phyloP scores from a whole-genome alignment of 352 stramenopile genomes.

The Phytophthora macrochlamydospora region DNA sequence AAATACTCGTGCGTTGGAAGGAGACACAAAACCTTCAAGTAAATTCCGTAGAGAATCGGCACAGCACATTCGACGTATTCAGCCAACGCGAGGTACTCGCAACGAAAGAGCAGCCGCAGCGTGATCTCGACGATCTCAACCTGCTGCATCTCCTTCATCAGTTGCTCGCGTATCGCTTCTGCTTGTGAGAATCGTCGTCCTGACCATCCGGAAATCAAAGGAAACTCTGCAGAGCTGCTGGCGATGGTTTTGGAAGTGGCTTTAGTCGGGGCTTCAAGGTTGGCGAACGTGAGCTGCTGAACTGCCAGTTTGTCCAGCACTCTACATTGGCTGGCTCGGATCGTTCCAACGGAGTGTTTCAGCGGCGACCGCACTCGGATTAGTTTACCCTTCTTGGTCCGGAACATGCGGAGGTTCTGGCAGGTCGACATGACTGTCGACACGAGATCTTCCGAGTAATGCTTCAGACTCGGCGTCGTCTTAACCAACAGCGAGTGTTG shows the following conservation, averaged over 20 bases:
- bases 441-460: background rate
- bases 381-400: conserved; percentile 5
- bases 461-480: background rate
- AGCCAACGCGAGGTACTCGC: conserved; percentile 13
- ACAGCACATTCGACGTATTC: conserved; percentile 36
- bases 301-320: conserved; percentile 14
- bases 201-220: no score
- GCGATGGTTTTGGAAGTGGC: background rate
- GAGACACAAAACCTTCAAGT: conserved; percentile 14
- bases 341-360: background rate
- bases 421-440: conserved; percentile 5
- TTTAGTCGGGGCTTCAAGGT: background rate
- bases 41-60: conserved; percentile 29
- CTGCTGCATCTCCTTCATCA: conserved; percentile 2
- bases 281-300: conserved; percentile 3
- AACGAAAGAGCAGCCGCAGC: conserved; percentile 9
- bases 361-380: conserved; percentile 18
- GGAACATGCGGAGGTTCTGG: conserved; percentile 5
- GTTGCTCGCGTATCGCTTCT: no score
- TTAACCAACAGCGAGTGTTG: background rate
- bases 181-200: no score
- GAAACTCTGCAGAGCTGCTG: no score
- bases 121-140: conserved; percentile 14
- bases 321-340: background rate
- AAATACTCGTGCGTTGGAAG: conserved; percentile 24